These are phyloP conservation scores for Saturnispora galanensis DNA, from an alignment of 805 yeast species.

Conservation along the genomic window DNA sequence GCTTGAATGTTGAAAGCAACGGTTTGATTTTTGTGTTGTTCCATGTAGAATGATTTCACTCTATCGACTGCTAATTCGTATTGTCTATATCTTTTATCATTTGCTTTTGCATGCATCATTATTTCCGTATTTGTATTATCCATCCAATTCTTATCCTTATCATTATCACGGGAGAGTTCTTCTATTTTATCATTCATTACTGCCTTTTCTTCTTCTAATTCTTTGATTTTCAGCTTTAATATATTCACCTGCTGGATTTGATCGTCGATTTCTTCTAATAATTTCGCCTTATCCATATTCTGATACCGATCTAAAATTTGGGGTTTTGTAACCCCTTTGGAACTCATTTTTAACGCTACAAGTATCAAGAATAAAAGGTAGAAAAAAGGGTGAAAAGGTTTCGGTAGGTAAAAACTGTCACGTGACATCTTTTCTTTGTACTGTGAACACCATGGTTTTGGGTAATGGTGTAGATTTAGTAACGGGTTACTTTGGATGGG, in stretches of 20 bases:
- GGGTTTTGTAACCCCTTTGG: not conserved
- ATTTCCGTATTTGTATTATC: conserved; percentile 17
- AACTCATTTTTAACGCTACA: not conserved
- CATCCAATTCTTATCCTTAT: conserved; percentile 15
- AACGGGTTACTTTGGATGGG: too few relatives aligned
- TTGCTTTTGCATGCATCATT: conserved; percentile 16
- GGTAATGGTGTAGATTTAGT: too few relatives aligned
- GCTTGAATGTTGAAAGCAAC: conserved; percentile 68
- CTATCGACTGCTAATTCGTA: conserved; percentile 61
- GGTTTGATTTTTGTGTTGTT: conserved; percentile 61
- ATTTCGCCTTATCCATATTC: conserved; percentile 24
- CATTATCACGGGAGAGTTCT: not conserved
- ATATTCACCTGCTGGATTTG: conserved; percentile 34
- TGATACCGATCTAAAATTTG: conserved; percentile 14
- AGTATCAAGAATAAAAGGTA: not conserved
- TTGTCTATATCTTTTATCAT: conserved; percentile 41
- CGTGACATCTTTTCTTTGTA: too few relatives aligned
- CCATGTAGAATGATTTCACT: conserved; percentile 55
- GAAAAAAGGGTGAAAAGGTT: too few relatives aligned
- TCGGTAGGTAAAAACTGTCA: too few relatives aligned
- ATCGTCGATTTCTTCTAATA: conserved; percentile 33
- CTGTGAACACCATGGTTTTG: too few relatives aligned
- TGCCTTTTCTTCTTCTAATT: conserved; percentile 12
- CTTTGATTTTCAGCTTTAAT: conserved; percentile 24
- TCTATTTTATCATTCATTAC: not conserved